Conservation (phyloP, 805 yeast species). For the Wickerhamiella kurtzmanii region DNA sequence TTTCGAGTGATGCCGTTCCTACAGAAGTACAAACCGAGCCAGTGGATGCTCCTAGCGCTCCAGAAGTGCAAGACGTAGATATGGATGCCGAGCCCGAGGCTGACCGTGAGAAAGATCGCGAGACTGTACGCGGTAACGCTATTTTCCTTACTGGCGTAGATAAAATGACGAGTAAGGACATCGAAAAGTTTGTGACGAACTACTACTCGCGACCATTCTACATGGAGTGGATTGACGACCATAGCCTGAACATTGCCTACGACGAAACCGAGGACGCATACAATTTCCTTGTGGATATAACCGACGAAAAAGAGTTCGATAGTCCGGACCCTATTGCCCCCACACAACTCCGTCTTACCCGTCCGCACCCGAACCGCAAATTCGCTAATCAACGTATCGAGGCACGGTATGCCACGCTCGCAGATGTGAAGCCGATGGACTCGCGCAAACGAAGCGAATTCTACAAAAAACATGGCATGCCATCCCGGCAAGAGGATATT, state of each 20-base stretch:
- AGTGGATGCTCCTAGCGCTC: no score
- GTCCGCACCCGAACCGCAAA: slow-evolving; percentile 23
- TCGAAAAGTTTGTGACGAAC: slow-evolving; percentile 42
- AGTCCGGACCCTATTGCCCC: slow-evolving; percentile 15
- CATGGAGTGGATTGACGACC: slow-evolving; percentile 57
- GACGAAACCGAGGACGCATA: slow-evolving; percentile 29
- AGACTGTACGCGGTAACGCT: slow-evolving; percentile 34
- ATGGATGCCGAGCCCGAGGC: neutral
- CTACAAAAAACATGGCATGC: slow-evolving; percentile 60
- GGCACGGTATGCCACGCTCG: slow-evolving; percentile 37
- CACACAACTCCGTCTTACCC: slow-evolving; percentile 20
- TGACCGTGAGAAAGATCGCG: no score
- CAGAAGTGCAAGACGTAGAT: neutral
- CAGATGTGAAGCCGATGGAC: slow-evolving; percentile 44
- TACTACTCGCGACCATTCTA: slow-evolving; percentile 23
- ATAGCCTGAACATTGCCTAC: slow-evolving; percentile 43
- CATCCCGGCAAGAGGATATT: slow-evolving; percentile 28
- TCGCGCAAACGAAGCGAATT: slow-evolving; percentile 49
- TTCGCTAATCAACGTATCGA: slow-evolving; percentile 22
- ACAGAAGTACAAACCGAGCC: no score
- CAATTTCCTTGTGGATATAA: slow-evolving; percentile 28
- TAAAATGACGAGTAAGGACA: slow-evolving; percentile 44
- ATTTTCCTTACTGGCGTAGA: slow-evolving; percentile 49
- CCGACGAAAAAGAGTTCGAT: slow-evolving; percentile 23
- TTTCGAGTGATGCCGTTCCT: no score